These are phyloP conservation scores for Coemansia sp. DNA, from an alignment of 192 early-diverging fungal species.

Conservation along the genomic window DNA sequence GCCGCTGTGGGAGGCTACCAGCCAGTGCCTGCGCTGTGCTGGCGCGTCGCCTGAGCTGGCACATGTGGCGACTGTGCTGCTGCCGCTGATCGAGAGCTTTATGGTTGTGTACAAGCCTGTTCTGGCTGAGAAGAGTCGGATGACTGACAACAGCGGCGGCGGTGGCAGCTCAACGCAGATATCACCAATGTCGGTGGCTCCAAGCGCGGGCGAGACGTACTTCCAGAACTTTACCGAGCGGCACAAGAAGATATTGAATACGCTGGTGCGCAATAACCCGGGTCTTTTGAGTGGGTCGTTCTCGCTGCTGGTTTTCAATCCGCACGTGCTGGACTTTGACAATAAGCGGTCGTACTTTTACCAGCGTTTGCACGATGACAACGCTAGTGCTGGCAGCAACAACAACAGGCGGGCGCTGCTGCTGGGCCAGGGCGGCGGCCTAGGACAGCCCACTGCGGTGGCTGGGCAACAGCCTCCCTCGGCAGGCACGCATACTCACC, in stretches of 20 bases:
- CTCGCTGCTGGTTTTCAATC: constrained; percentile 92
- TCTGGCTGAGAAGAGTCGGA: constrained; percentile 49
- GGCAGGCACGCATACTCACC: neutral
- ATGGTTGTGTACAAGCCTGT: constrained; percentile 97
- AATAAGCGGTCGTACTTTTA: constrained; percentile 98
- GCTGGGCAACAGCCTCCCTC: neutral
- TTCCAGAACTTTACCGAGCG: constrained; percentile 90
- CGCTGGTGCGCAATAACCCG: constrained; percentile 97
- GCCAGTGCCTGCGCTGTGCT: constrained; percentile 70
- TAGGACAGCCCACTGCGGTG: constrained; percentile 3
- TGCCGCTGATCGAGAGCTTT: constrained; percentile 94
- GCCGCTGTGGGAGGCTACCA: constrained; percentile 76
- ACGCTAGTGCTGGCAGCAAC: constrained; percentile 2
- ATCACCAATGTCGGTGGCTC: constrained; percentile 12
- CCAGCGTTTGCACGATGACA: constrained; percentile 90
- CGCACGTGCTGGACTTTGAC: constrained; percentile 98
- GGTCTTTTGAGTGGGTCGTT: constrained; percentile 95
- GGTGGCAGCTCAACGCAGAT: constrained; percentile 23
- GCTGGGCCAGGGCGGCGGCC: neutral
- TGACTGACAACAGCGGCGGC: constrained; percentile 8
- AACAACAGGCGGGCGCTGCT: neutral
- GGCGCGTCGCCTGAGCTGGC: constrained; percentile 76
- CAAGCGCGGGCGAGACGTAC: constrained; percentile 55
- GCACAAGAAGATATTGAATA: constrained; percentile 95
- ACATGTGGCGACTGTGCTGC: constrained; percentile 86